A percentile compares a stretch with the other conserved stretches of the same genome.
phyloP scores from a whole-genome alignment of 148 eudicot genomes.

The Dysphania ambrosioides region DNA sequence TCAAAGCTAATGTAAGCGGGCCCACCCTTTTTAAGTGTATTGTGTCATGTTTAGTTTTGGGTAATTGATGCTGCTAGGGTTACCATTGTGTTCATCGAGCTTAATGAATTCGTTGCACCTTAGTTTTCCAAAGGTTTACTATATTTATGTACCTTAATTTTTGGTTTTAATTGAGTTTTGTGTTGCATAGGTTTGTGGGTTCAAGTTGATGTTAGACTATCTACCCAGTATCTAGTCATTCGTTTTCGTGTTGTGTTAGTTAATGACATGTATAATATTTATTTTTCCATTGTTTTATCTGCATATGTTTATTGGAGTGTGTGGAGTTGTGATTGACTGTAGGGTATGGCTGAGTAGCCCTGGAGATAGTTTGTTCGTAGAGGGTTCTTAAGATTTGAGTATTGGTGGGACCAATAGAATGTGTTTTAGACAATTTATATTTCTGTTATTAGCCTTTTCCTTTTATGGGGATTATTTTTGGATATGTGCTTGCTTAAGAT shows the following conservation, averaged over 20 bases:
- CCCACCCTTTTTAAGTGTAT: too few relatives aligned
- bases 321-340: not conserved
- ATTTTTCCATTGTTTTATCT: not conserved
- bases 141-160: too few relatives aligned
- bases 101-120: not conserved
- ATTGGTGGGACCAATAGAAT: not conserved
- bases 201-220: not conserved
- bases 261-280: not conserved
- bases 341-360: not conserved
- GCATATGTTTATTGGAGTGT: not conserved
- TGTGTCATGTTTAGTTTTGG: too few relatives aligned
- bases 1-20: conserved; percentile 74
- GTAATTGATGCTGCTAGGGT: not conserved
- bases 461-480: too few relatives aligned
- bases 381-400: not conserved
- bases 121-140: not conserved
- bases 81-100: not conserved
- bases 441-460: not conserved
- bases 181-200: not conserved
- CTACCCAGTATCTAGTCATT: not conserved
- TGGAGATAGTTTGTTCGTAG: not conserved
- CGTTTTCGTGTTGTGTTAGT: not conserved
- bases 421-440: not conserved
- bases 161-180: too few relatives aligned
- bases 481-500: not conserved